Evolutionary conservation across 2,329 filamentous ascomycete genomes (phyloP).

Genomic region (Orbilia javanica): DNA sequence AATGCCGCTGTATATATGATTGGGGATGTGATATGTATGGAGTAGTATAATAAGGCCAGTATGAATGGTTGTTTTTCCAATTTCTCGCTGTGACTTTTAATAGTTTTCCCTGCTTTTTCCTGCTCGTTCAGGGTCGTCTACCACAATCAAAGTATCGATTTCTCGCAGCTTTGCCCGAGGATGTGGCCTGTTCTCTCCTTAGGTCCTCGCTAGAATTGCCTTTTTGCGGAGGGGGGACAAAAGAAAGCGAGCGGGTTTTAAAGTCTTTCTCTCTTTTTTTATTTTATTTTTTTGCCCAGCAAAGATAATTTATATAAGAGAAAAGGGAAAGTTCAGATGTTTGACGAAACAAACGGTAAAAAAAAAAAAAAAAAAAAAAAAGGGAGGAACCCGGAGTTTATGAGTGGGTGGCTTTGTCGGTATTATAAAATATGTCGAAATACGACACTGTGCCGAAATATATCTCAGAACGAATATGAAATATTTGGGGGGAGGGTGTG

Average conservation of each 20-base stretch:
- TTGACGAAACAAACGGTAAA: conserved; percentile 1
- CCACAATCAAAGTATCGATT: conserved; percentile 30
- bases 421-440: conserved; percentile 39
- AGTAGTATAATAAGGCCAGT: background rate
- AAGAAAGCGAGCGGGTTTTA: conserved; percentile 32
- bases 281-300: background rate
- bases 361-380: conserved; percentile 16
- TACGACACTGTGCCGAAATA: conserved; percentile 37
- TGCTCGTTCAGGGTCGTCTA: conserved; percentile 47
- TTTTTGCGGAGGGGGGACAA: conserved; percentile 42
- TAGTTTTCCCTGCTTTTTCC: conserved; percentile 25
- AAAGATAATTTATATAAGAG: background rate
- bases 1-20: conserved; percentile 32
- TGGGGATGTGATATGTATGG: conserved; percentile 17
- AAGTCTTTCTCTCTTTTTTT: conserved; percentile 11
- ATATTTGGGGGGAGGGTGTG: conserved; percentile 5
- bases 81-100: conserved; percentile 12
- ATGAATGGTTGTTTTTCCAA: conserved; percentile 19
- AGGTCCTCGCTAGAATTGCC: conserved; percentile 56
- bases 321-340: background rate
- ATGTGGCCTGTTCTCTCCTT: conserved; percentile 51
- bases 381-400: conserved; percentile 24
- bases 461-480: conserved; percentile 38
- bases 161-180: conserved; percentile 57
- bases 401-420: conserved; percentile 33